Evolutionary conservation across 768 basidiomycete genomes (phyloP).

Genomic region (Hirschioporus abietinus): DNA sequence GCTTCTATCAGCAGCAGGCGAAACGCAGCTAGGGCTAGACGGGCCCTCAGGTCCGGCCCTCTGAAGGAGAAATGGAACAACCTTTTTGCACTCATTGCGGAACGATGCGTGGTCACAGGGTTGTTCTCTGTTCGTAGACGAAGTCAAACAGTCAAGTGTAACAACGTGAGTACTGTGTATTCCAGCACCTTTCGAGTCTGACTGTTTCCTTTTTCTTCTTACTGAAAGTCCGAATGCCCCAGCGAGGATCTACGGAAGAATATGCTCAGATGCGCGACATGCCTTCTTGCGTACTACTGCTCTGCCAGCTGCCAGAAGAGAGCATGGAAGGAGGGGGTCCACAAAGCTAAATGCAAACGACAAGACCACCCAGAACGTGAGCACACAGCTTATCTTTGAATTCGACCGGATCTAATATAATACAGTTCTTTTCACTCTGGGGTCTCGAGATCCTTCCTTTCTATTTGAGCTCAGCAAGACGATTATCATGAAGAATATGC

Average conservation of each 20-base stretch:
- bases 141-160: not conserved
- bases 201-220: not conserved
- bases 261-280: constrained; percentile 2
- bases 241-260: not conserved
- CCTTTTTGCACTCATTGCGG: not conserved
- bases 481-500: not conserved
- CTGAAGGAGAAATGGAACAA: not conserved
- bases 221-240: not conserved
- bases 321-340: not conserved
- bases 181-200: too few species aligned
- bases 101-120: not conserved
- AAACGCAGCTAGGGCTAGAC: not conserved
- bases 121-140: not conserved
- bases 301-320: constrained; percentile 12
- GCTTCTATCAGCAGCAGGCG: not conserved
- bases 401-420: not conserved
- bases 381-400: not conserved
- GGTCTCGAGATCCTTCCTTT: not conserved
- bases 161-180: not conserved
- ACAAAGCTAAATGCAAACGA: not conserved
- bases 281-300: constrained; percentile 12
- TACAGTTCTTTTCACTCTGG: not conserved
- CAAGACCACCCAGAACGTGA: not conserved
- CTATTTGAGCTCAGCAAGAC: not conserved
- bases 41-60: not conserved